A percentile compares a stretch with the other conserved stretches of the same genome.
Conservation (phyloP, 2,329 filamentous ascomycete species). For the Calonectria pseudoreteaudii region DNA sequence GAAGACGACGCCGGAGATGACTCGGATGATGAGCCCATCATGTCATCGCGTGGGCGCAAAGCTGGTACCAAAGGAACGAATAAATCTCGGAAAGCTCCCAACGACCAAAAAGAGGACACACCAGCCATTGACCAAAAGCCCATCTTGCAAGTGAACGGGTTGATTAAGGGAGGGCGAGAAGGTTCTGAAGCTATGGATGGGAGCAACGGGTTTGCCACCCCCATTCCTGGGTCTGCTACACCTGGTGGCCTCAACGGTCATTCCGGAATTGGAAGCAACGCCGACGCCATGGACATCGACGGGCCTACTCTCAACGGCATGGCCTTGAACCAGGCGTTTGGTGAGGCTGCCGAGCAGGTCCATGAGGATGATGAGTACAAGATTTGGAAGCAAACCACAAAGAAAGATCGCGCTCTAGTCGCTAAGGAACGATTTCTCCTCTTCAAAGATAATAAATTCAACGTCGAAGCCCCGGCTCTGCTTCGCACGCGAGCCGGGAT, state of each 20-base stretch:
- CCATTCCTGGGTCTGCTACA: constrained; percentile 79
- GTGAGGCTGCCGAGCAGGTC: constrained; percentile 77
- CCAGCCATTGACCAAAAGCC: constrained; percentile 82
- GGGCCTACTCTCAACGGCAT: constrained; percentile 77
- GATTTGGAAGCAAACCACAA: constrained; percentile 98
- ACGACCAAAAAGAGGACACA: constrained; percentile 82
- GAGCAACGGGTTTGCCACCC: constrained; percentile 88
- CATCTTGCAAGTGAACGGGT: constrained; percentile 73
- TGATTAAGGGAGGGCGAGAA: constrained; percentile 69
- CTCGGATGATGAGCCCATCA: constrained; percentile 97
- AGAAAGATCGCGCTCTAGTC: constrained; percentile 89
- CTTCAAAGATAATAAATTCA: constrained; percentile 87
- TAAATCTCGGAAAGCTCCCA: constrained; percentile 79
- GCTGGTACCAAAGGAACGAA: constrained; percentile 82
- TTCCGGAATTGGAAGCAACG: constrained; percentile 77
- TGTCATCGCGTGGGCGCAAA: constrained; percentile 94
- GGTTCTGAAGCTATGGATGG: constrained; percentile 85
- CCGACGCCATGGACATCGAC: constrained; percentile 89
- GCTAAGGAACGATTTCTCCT: constrained; percentile 88
- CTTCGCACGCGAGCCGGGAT: constrained; percentile 88
- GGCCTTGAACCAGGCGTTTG: constrained; percentile 71
- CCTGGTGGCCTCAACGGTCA: constrained; percentile 78
- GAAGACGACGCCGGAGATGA: constrained; percentile 88
- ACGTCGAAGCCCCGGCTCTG: constrained; percentile 87
- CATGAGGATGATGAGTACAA: constrained; percentile 96